Evolutionary conservation across 2,329 filamentous ascomycete species (phyloP).

Genomic region (Monilinia laxa): DNA sequence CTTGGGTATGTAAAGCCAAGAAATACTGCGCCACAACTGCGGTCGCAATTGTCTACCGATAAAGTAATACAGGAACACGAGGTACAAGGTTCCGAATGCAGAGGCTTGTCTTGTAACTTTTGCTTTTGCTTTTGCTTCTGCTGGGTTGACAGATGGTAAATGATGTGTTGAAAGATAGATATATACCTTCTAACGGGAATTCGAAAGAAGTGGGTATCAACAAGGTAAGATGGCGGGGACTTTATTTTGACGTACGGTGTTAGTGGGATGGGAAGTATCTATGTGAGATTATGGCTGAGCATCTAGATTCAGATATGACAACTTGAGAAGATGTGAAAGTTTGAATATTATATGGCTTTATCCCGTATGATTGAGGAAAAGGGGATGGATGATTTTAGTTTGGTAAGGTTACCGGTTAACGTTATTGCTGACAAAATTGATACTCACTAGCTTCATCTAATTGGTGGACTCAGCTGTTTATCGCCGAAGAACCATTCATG

Average conservation of each 20-base stretch:
- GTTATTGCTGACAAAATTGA: conserved; percentile 1
- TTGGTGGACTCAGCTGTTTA: not conserved
- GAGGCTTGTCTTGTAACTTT: not conserved
- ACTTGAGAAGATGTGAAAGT: not conserved
- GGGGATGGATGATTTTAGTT: not conserved
- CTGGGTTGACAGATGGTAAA: not conserved
- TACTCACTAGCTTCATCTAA: not conserved
- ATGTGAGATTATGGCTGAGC: not conserved
- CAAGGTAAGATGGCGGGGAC: conserved; percentile 6
- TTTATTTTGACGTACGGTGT: conserved; percentile 1
- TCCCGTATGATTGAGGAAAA: not conserved
- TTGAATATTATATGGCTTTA: not conserved
- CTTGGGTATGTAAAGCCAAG: conserved; percentile 14
- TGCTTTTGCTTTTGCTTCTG: not conserved
- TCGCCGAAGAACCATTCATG: not conserved
- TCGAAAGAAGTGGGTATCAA: not conserved
- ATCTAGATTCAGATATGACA: not conserved
- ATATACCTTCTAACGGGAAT: not conserved
- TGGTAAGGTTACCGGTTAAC: too few relatives aligned
- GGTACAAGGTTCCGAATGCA: not conserved
- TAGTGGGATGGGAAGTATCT: not conserved
- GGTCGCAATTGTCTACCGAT: not conserved
- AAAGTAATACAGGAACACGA: not conserved
- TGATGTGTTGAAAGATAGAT: not conserved
- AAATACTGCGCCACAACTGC: conserved; percentile 9